Conservation (phyloP, 768 basidiomycete species). For the Boletus sensibilis region DNA sequence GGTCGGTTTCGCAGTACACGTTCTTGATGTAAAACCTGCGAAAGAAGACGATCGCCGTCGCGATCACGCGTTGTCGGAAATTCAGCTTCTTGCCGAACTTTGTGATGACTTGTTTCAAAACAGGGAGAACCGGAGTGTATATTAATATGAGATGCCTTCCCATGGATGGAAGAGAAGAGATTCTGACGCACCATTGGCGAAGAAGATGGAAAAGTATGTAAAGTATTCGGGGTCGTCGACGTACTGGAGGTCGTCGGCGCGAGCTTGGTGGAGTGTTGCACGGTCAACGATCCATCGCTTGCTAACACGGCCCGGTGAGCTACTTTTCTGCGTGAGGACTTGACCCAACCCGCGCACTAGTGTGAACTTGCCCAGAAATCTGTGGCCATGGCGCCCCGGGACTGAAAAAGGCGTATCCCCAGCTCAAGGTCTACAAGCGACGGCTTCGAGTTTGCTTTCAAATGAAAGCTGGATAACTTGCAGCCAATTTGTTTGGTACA, state of each 20-base stretch:
- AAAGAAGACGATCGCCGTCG: slow-evolving; percentile 94
- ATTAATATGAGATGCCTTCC: neutral
- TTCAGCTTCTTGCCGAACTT: slow-evolving; percentile 82
- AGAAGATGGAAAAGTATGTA: slow-evolving; percentile 83
- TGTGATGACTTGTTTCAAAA: slow-evolving; percentile 59
- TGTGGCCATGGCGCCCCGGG: slow-evolving; percentile 59
- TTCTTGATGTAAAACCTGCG: slow-evolving; percentile 97
- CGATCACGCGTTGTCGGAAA: slow-evolving; percentile 87
- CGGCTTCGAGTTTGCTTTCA: neutral
- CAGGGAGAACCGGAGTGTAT: too few species aligned
- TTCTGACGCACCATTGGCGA: slow-evolving; percentile 64
- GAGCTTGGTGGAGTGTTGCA: slow-evolving; percentile 68
- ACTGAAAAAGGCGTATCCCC: neutral
- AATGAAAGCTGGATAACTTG: neutral
- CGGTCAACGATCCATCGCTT: slow-evolving; percentile 92
- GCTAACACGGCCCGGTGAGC: slow-evolving; percentile 42
- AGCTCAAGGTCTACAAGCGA: neutral
- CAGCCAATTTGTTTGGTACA: neutral
- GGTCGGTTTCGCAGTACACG: slow-evolving; percentile 93
- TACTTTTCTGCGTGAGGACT: slow-evolving; percentile 7
- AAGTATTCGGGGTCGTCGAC: slow-evolving; percentile 75
- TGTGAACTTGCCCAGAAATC: slow-evolving; percentile 94
- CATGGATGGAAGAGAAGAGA: neutral
- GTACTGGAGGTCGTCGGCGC: slow-evolving; percentile 74
- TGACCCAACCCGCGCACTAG: slow-evolving; percentile 49